phyloP scores from a whole-genome alignment of 352 stramenopile species.

The Pythium dissimile region DNA sequence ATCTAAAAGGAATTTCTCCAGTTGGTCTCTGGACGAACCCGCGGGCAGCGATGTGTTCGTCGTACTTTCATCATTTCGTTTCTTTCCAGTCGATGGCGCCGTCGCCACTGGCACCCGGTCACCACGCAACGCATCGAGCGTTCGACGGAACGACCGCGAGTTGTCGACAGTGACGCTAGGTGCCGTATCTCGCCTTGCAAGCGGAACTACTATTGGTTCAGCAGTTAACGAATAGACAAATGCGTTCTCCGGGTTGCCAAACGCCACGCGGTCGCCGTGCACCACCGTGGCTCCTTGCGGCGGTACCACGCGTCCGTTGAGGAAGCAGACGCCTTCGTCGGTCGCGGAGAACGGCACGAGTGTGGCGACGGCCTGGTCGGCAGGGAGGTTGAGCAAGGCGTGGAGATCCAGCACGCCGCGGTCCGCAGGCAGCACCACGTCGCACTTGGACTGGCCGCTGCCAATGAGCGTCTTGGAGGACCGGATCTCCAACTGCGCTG shows the following conservation, averaged over 20 bases:
- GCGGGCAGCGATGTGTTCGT: background rate
- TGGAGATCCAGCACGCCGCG: slow-evolving; percentile 50
- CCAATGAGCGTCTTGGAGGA: slow-evolving; percentile 69
- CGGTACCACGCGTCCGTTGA: slow-evolving; percentile 45
- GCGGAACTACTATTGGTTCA: background rate
- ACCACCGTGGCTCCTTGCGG: slow-evolving; percentile 40
- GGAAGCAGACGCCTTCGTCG: slow-evolving; percentile 33
- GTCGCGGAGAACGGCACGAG: slow-evolving; percentile 51
- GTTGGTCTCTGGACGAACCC: slow-evolving; percentile 20
- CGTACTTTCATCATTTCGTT: background rate
- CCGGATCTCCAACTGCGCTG: slow-evolving; percentile 31
- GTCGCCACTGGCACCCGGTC: slow-evolving; percentile 18
- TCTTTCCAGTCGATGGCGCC: slow-evolving; percentile 6
- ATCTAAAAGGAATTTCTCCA: slow-evolving; percentile 44
- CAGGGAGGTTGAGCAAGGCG: slow-evolving; percentile 44
- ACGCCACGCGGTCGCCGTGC: slow-evolving; percentile 58
- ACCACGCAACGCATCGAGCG: slow-evolving; percentile 43
- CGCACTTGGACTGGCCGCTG: slow-evolving; percentile 37
- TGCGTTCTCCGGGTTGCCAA: slow-evolving; percentile 35
- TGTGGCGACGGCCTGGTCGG: slow-evolving; percentile 31
- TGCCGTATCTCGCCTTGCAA: no score
- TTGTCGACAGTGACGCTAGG: slow-evolving; percentile 6
- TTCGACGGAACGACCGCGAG: slow-evolving; percentile 37
- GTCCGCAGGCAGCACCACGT: slow-evolving; percentile 40
- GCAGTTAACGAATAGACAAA: slow-evolving; percentile 56